Evolutionary conservation across 495 filamentous ascomycete genomes (phyloP).

Genomic region (Penicillium parvum): DNA sequence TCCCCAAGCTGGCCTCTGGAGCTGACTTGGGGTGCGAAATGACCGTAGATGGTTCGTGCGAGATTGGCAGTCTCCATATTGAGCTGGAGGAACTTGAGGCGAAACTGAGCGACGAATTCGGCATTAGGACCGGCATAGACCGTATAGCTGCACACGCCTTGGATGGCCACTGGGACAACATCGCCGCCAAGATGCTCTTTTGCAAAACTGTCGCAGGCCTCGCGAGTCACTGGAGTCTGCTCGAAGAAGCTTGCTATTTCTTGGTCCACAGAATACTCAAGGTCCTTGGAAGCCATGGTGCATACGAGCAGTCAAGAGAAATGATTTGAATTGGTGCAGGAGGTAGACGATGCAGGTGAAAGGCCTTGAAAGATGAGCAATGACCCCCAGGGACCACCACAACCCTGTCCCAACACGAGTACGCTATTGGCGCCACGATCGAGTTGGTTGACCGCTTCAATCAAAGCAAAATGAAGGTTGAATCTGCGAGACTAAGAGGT

Average conservation of each 20-base stretch:
- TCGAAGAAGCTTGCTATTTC: constrained; percentile 4
- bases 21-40: constrained; percentile 25
- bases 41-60: constrained; percentile 28
- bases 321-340: no score
- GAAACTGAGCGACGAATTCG: constrained; percentile 42
- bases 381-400: no score
- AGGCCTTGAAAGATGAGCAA: no score
- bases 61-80: constrained; percentile 25
- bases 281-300: neutral
- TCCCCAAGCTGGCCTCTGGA: constrained; percentile 35
- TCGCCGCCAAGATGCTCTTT: constrained; percentile 28
- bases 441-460: no score
- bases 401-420: no score
- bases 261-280: constrained; percentile 30
- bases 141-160: constrained; percentile 44
- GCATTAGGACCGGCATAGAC: constrained; percentile 35
- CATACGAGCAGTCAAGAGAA: no score
- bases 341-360: no score
- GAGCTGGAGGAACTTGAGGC: constrained; percentile 30
- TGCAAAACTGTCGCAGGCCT: constrained; percentile 29
- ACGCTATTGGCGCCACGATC: no score
- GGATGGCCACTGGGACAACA: constrained; percentile 32
- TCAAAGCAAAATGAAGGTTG: no score
- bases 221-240: constrained; percentile 17
- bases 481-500: no score